Conservation (phyloP, 2,329 filamentous ascomycete species). For the Penicillium thymicola region DNA sequence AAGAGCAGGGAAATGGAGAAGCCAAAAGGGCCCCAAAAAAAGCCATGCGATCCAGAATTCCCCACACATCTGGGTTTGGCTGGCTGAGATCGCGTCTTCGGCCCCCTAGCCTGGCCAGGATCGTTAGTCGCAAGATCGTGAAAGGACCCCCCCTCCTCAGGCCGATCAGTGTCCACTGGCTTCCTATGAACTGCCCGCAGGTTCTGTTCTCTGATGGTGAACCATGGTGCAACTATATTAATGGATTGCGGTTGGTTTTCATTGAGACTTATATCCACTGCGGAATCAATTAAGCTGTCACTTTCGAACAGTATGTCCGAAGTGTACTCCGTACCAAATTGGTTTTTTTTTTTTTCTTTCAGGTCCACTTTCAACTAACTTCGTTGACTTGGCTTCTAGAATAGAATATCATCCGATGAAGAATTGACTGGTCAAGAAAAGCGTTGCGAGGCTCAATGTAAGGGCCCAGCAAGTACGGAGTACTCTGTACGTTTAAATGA, state of each 20-base stretch:
- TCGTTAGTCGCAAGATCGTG: conserved; percentile 20
- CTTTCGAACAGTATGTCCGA: background rate
- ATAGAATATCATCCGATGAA: background rate
- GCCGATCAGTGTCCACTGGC: conserved; percentile 25
- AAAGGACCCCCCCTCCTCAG: conserved; percentile 12
- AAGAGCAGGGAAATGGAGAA: conserved; percentile 6
- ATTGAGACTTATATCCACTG: background rate
- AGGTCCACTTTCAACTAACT: background rate
- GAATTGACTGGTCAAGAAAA: background rate
- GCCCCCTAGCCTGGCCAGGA: conserved; percentile 16
- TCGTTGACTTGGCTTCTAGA: background rate
- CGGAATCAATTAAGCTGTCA: background rate
- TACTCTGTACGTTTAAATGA: background rate
- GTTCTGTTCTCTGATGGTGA: conserved; percentile 6
- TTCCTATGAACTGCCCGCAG: conserved; percentile 10
- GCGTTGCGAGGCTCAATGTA: background rate
- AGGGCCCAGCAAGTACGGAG: background rate
- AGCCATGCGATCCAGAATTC: conserved; percentile 21
- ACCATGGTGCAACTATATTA: conserved; percentile 2
- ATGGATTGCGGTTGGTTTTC: background rate
- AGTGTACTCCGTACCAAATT: background rate
- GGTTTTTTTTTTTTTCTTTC: no score
- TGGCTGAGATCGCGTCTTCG: conserved; percentile 21
- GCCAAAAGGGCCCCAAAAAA: background rate
- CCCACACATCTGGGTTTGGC: conserved; percentile 24